These are phyloP conservation scores for Hypoxylon subgilvum DNA, from an alignment of 495 filamentous ascomycete genomes.

Conservation along the genomic window DNA sequence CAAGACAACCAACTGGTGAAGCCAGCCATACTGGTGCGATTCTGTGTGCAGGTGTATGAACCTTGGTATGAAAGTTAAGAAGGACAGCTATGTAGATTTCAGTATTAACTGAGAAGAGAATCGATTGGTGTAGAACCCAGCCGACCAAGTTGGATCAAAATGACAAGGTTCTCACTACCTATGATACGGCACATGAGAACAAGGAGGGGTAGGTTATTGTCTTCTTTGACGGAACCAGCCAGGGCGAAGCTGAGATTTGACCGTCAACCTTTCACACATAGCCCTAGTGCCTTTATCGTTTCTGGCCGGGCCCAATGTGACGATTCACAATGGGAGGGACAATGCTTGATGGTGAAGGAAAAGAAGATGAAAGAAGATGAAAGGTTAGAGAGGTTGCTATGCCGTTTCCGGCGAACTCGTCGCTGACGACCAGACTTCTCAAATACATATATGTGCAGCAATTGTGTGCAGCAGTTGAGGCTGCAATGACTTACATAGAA, in stretches of 20 bases:
- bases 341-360: slow-evolving; percentile 1
- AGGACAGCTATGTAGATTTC: background rate
- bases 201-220: slow-evolving; percentile 1
- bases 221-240: slow-evolving; percentile 19
- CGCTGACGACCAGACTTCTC: too few species aligned
- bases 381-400: slow-evolving; percentile 1
- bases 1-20: slow-evolving; percentile 7
- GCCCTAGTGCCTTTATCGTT: background rate
- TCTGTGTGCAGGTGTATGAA: too few species aligned
- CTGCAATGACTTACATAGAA: too few species aligned
- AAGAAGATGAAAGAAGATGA: background rate
- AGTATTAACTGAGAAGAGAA: background rate
- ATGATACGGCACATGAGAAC: slow-evolving; percentile 1
- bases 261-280: background rate
- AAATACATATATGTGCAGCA: too few species aligned
- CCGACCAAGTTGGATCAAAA: background rate
- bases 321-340: background rate
- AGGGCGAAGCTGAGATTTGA: slow-evolving; percentile 2
- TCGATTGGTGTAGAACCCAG: background rate
- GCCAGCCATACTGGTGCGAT: slow-evolving; percentile 12
- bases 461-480: too few species aligned
- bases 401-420: slow-evolving; percentile 11
- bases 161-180: background rate
- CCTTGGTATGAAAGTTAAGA: too few species aligned
- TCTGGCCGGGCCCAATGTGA: slow-evolving; percentile 1